A percentile compares a stretch with the other conserved stretches of the same genome.
Conservation (phyloP, 2,329 filamentous ascomycete species). For the Claviceps humidiphila region DNA sequence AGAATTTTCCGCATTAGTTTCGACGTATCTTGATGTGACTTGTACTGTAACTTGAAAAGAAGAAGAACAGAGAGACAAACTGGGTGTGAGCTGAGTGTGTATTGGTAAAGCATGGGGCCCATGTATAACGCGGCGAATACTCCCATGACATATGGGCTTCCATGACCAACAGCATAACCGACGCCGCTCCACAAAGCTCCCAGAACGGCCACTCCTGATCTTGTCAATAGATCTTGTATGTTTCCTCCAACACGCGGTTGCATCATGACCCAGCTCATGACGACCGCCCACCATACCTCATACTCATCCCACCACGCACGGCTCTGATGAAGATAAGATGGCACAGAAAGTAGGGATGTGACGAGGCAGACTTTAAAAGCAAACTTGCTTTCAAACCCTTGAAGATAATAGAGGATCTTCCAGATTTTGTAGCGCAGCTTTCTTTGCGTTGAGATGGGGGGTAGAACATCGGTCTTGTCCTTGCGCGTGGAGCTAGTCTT, state of each 20-base stretch:
- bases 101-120: conserved; percentile 46
- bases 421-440: conserved; percentile 34
- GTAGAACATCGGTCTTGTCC: background rate
- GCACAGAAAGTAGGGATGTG: conserved; percentile 37
- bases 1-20: background rate
- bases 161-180: conserved; percentile 34
- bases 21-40: no score
- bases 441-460: conserved; percentile 19
- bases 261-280: conserved; percentile 42
- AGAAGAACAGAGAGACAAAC: conserved; percentile 12
- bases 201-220: conserved; percentile 33
- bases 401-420: conserved; percentile 35
- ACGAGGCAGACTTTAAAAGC: conserved; percentile 42
- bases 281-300: conserved; percentile 45
- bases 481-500: background rate
- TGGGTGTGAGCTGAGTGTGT: conserved; percentile 39
- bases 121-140: conserved; percentile 42
- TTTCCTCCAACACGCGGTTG: conserved; percentile 40
- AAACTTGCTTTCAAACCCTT: conserved; percentile 45
- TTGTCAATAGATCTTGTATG: conserved; percentile 40
- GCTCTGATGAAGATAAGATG: conserved; percentile 34
- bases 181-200: conserved; percentile 43
- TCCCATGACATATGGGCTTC: conserved; percentile 41
- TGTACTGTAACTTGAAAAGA: no score
- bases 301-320: conserved; percentile 40